phyloP scores from a whole-genome alignment of 2,329 filamentous ascomycete genomes.

The Alternaria novae-zelandiae region DNA sequence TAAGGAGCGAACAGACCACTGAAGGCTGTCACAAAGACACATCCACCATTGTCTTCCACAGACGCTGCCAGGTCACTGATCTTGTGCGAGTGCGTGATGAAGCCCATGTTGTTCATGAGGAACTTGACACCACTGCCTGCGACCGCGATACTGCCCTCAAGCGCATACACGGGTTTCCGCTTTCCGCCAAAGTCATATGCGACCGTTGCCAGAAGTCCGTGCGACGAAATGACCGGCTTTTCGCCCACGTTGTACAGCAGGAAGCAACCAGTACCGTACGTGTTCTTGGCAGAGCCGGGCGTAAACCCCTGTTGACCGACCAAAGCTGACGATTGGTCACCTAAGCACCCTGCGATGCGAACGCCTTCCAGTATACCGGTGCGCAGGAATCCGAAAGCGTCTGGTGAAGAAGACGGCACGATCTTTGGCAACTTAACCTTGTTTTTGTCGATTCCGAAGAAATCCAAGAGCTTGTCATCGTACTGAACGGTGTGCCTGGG shows the following conservation, averaged over 20 bases:
- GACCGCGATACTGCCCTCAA: constrained; percentile 84
- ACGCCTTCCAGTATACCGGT: constrained; percentile 71
- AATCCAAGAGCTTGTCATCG: constrained; percentile 75
- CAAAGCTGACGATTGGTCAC: constrained; percentile 84
- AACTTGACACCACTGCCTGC: constrained; percentile 79
- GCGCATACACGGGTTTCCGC: constrained; percentile 74
- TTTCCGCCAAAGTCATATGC: constrained; percentile 79
- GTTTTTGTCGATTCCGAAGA: constrained; percentile 76
- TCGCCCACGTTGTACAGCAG: constrained; percentile 86
- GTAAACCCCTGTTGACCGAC: constrained; percentile 86
- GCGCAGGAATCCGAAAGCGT: constrained; percentile 72
- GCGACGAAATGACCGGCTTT: constrained; percentile 82
- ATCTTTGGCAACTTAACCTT: constrained; percentile 84
- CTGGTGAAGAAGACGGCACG: constrained; percentile 76
- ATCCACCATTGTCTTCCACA: constrained; percentile 79
- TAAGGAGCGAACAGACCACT: constrained; percentile 91
- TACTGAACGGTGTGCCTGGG: constrained; percentile 72
- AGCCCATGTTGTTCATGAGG: constrained; percentile 69
- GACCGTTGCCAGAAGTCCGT: constrained; percentile 84
- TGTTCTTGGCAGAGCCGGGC: constrained; percentile 86
- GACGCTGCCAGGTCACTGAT: constrained; percentile 69
- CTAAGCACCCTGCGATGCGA: constrained; percentile 81
- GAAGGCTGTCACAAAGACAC: constrained; percentile 87
- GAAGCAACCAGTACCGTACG: constrained; percentile 90
- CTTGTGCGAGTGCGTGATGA: constrained; percentile 66